Conservation (phyloP, 2,329 filamentous ascomycete species). For the Paecilomyces sp. region DNA sequence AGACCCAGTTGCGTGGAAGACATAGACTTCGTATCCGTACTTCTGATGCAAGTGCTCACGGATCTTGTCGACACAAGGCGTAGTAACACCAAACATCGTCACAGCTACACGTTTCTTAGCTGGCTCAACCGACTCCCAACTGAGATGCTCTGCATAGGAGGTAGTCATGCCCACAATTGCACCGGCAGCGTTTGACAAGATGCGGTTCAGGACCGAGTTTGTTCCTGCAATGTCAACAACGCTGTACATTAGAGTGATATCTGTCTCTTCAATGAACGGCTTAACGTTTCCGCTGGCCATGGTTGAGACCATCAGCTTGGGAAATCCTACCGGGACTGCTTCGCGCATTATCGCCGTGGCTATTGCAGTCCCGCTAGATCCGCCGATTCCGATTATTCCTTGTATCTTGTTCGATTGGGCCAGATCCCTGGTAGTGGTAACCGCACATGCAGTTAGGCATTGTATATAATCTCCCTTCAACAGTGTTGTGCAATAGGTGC, state of each 20-base stretch:
- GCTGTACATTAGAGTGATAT: slow-evolving; percentile 64
- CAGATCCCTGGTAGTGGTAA: slow-evolving; percentile 34
- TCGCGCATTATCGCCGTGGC: slow-evolving; percentile 55
- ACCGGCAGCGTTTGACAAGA: slow-evolving; percentile 57
- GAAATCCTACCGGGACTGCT: slow-evolving; percentile 57
- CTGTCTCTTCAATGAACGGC: slow-evolving; percentile 59
- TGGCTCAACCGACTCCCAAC: slow-evolving; percentile 3
- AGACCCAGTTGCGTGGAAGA: slow-evolving; percentile 65
- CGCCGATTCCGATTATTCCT: slow-evolving; percentile 54
- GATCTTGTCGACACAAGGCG: slow-evolving; percentile 54
- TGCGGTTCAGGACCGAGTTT: slow-evolving; percentile 51
- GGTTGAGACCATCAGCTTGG: slow-evolving; percentile 64
- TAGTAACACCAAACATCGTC: slow-evolving; percentile 72
- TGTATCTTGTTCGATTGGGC: slow-evolving; percentile 38
- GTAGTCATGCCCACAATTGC: slow-evolving; percentile 54
- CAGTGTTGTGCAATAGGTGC: slow-evolving; percentile 30
- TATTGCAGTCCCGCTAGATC: slow-evolving; percentile 57
- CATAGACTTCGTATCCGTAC: slow-evolving; percentile 49
- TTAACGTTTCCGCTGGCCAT: slow-evolving; percentile 61
- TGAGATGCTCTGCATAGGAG: slow-evolving; percentile 29
- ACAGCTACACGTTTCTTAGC: slow-evolving; percentile 50
- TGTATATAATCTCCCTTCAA: slow-evolving; percentile 51
- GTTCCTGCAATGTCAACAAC: slow-evolving; percentile 64
- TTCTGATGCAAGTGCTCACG: slow-evolving; percentile 43
- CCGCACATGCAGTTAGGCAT: slow-evolving; percentile 46